Evolutionary conservation across 140 eudicot genomes (phyloP).

Genomic region (Ambrosia hybrid): DNA sequence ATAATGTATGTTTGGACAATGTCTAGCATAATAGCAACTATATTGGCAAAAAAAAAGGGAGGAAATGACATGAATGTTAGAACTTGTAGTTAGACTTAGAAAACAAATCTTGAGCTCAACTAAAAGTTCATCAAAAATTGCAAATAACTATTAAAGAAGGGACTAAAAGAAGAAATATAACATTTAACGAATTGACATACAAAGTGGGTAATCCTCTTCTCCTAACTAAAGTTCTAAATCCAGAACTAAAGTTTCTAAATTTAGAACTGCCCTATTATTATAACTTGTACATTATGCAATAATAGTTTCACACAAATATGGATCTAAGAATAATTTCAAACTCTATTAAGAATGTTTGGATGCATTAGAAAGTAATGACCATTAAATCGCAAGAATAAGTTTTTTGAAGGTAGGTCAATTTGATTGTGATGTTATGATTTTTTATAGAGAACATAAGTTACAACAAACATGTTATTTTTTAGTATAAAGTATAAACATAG

Average conservation of each 20-base stretch:
- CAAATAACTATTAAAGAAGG: not conserved
- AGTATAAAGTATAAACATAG: no score
- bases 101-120: no score
- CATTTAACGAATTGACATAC: not conserved
- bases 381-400: not conserved
- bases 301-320: not conserved
- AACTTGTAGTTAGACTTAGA: no score
- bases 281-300: constrained; percentile 1
- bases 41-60: no score
- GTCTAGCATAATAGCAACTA: no score
- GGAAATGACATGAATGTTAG: no score
- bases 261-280: not conserved
- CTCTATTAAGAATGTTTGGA: constrained; percentile 1
- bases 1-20: no score
- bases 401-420: not conserved
- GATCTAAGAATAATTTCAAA: not conserved
- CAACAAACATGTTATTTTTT: not conserved
- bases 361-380: not conserved
- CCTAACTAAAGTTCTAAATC: not conserved
- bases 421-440: not conserved
- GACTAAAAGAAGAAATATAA: not conserved
- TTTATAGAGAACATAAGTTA: not conserved
- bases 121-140: not conserved
- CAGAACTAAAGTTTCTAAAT: constrained; percentile 4
- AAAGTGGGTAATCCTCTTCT: constrained; percentile 7